Evolutionary conservation across 495 filamentous ascomycete species (phyloP).

Genomic region (Talaromyces adpressus): DNA sequence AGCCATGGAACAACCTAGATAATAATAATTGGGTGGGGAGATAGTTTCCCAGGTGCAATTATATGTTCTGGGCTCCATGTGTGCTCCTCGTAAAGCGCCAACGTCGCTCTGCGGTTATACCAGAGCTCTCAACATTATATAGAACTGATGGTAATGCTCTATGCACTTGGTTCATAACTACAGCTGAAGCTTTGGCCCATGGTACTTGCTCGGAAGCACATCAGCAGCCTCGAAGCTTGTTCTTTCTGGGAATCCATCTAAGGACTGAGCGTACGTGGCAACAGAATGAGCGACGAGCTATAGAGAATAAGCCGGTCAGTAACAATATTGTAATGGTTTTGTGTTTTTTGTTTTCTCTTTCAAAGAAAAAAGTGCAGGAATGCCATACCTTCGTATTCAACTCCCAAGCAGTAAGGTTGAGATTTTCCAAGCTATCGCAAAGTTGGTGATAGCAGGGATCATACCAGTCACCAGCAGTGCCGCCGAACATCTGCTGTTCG

Average conservation of each 20-base stretch:
- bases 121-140: background rate
- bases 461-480: conserved; percentile 49
- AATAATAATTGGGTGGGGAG: background rate
- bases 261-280: background rate
- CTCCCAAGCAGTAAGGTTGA: conserved; percentile 47
- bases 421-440: conserved; percentile 51
- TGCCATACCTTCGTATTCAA: background rate
- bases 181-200: background rate
- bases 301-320: background rate
- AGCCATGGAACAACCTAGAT: background rate
- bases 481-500: conserved; percentile 51
- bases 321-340: background rate
- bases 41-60: background rate
- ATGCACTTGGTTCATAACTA: background rate
- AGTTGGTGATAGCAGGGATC: conserved; percentile 59
- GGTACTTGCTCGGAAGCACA: background rate
- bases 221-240: background rate
- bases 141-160: background rate
- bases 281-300: background rate
- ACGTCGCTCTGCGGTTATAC: background rate
- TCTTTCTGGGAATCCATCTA: background rate
- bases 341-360: background rate
- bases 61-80: background rate
- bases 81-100: background rate
- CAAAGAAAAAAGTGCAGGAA: background rate